Percentiles rank a stretch among this genome's conserved stretches.
Evolutionary conservation across 768 basidiomycete genomes (phyloP).

Genomic region (Trametes gibbosa): DNA sequence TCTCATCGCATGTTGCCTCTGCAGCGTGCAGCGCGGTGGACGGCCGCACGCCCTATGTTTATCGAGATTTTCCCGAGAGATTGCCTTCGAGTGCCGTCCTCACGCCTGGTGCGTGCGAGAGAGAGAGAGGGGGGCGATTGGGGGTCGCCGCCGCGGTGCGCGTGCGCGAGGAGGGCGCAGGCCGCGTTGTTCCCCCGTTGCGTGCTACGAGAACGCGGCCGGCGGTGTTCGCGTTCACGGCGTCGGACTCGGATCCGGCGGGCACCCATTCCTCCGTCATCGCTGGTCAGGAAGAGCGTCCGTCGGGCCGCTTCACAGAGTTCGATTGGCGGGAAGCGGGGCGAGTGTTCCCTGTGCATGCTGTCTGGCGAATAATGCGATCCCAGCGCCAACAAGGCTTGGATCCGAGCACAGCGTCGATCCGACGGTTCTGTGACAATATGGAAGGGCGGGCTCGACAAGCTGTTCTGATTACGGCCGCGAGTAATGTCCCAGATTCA

Average conservation of each 20-base stretch:
- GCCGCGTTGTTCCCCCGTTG: slow-evolving; percentile 9
- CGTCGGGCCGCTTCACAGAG: slow-evolving; percentile 6
- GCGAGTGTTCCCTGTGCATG: slow-evolving; percentile 6
- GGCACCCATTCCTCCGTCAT: neutral
- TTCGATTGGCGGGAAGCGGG: slow-evolving; percentile 11
- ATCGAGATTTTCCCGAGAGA: slow-evolving; percentile 19
- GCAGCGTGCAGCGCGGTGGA: slow-evolving; percentile 2
- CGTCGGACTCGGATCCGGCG: slow-evolving; percentile 4
- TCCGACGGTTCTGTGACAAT: slow-evolving; percentile 18
- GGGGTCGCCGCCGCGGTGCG: neutral
- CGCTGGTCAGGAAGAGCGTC: neutral
- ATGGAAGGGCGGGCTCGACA: slow-evolving; percentile 5
- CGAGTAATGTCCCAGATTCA: slow-evolving; percentile 9
- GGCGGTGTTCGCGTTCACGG: neutral
- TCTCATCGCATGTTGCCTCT: slow-evolving; percentile 16
- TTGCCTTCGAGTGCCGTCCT: slow-evolving; percentile 13
- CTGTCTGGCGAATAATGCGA: slow-evolving; percentile 11
- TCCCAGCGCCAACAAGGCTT: slow-evolving; percentile 4
- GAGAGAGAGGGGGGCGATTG: neutral
- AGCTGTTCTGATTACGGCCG: slow-evolving; percentile 7
- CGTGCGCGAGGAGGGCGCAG: neutral
- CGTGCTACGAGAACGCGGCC: neutral
- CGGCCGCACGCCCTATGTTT: slow-evolving; percentile 2
- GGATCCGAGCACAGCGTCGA: slow-evolving; percentile 17
- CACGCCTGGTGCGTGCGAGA: slow-evolving; percentile 7